phyloP scores from a whole-genome alignment of 148 eudicot species.

The Polygonum aviculare region DNA sequence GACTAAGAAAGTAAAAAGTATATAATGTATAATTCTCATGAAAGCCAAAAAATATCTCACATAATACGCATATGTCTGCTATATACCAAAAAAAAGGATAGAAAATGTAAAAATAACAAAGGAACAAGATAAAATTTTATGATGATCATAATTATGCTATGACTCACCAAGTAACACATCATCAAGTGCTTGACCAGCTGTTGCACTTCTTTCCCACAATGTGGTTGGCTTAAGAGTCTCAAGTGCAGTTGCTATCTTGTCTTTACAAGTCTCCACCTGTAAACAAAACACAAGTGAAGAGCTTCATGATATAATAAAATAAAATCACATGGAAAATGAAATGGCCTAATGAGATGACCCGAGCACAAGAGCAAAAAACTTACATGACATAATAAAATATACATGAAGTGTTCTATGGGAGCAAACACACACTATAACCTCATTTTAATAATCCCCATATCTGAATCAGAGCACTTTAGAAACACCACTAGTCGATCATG shows the following conservation, averaged over 20 bases:
- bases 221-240: too few relatives aligned
- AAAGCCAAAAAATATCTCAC: background rate
- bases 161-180: conserved; percentile 67
- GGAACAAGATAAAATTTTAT: too few relatives aligned
- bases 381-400: background rate
- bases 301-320: background rate
- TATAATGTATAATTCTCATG: background rate
- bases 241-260: too few relatives aligned
- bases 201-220: too few relatives aligned
- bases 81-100: too few relatives aligned
- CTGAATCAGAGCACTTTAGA: background rate
- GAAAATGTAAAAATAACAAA: background rate
- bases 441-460: background rate
- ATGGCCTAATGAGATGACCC: background rate
- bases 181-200: too few relatives aligned
- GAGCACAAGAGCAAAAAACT: background rate
- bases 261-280: conserved; percentile 25
- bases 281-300: conserved; percentile 1
- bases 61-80: too few relatives aligned
- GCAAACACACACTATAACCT: background rate
- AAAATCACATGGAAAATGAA: background rate
- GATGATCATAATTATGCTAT: conserved; percentile 34
- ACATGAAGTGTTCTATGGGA: background rate
- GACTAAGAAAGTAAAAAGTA: background rate
- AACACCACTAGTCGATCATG: background rate